Evolutionary conservation across 129 eudicot species (phyloP), one percentile per base, ranked within the genome.

Genomic region (Glebionis coronaria): DNA sequence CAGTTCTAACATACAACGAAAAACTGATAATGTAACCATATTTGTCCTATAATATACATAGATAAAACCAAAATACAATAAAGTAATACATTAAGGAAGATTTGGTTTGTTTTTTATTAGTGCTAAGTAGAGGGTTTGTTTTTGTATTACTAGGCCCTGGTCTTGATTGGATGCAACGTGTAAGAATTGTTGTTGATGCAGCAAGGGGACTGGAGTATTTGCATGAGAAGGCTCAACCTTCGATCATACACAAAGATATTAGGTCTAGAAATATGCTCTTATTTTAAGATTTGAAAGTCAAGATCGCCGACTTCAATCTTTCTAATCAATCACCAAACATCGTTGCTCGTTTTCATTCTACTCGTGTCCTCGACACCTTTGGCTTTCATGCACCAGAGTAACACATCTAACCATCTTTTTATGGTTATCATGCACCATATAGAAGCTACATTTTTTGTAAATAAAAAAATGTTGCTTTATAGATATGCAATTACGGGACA

Each of bases 371-470:
- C 70, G 96, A 96, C 61, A 85, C 95, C 53, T 88, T 88, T 67
- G 98, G 96, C 67, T 91, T 88, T 80, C 88, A 88, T 80, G 94
- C 98, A 67, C 96, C 97, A 76, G 91, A 92, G 96, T 88, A 87
- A 82, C 55, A 18, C 31, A 73, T 69, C 47, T 11, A 56, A n/a
- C 47, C 51, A 35, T 64, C 12, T 20, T 7, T 13, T 52, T 25
- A 45, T 58, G 28, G 35, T 28, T 70, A 15, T 25, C 46, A 13
- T 42, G 3, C 42, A 18, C 1, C 3, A 18, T n/a, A n/a, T n/a
- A 47, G 14, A 47, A 47, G 53, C 13, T 13, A 12, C 53, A 47
- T n/a, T 3, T 12, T 3, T 47, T 47, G 4, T n/a, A 12, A 47
- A 47, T 12, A n/a, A 47, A 47, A 11, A 12, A 65, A 76, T 71